A percentile compares a stretch with the other conserved stretches of the same genome.
phyloP scores from a whole-genome alignment of 2,329 filamentous ascomycete species.

The Cordyceps javanica region DNA sequence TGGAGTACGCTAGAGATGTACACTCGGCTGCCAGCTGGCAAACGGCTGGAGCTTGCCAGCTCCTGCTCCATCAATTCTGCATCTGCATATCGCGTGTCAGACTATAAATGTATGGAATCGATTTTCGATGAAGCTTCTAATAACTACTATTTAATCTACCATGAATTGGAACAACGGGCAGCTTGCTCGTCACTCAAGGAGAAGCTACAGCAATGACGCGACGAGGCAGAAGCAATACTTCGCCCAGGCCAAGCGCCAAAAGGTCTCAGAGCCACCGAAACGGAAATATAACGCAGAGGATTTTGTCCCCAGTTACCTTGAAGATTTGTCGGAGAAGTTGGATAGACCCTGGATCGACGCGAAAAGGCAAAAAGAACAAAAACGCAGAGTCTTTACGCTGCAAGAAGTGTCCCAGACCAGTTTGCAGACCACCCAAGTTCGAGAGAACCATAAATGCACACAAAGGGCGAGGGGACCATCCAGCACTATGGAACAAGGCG shows the following conservation, averaged over 20 bases:
- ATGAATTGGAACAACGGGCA: slow-evolving; percentile 40
- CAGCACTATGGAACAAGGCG: not conserved
- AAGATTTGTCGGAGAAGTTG: not conserved
- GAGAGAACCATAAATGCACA: not conserved
- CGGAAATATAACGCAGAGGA: not conserved
- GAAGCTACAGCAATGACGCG: slow-evolving; percentile 27
- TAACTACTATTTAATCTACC: not conserved
- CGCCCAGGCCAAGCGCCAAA: slow-evolving; percentile 22
- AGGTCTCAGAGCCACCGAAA: not conserved
- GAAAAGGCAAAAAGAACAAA: not conserved
- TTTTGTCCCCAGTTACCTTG: slow-evolving; percentile 25
- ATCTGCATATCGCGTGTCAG: not conserved
- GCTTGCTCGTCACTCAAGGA: slow-evolving; percentile 30
- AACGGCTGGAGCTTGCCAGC: not conserved
- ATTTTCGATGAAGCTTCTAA: not conserved
- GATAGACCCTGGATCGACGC: not conserved
- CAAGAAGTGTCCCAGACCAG: not conserved
- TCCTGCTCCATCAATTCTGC: not conserved
- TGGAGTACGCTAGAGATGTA: no score
- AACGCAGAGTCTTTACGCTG: not conserved
- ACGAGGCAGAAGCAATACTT: slow-evolving; percentile 33
- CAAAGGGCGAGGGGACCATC: not conserved
- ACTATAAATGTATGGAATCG: not conserved
- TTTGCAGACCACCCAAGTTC: not conserved
- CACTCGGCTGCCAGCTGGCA: slow-evolving; percentile 11